Conservation (phyloP, 441 rosid genomes). For the Omphalea diandra region DNA sequence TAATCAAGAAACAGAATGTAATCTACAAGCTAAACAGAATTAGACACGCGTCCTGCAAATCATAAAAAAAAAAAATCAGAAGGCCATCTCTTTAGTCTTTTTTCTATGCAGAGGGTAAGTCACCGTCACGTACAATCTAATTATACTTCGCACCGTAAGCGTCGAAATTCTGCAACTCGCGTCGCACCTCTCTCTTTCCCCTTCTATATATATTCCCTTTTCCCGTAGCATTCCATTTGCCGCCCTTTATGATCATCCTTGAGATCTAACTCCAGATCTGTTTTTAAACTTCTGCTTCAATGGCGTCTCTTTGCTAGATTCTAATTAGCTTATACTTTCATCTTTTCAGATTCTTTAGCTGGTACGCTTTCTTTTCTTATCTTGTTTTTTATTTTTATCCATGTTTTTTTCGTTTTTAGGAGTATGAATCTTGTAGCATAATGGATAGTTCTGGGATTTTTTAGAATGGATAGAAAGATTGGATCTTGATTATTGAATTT, state of each 20-base stretch:
- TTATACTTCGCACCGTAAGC: conserved; percentile 1
- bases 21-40: not conserved
- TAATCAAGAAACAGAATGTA: not conserved
- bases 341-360: conserved; percentile 12
- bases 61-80: not conserved
- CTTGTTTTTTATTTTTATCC: too few species aligned
- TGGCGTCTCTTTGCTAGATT: not conserved
- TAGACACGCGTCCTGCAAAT: not conserved
- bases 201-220: not conserved
- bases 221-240: not conserved
- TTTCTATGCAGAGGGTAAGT: conserved; percentile 7
- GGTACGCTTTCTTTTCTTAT: not conserved
- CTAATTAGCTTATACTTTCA: not conserved
- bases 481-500: conserved; percentile 6
- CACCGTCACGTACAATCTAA: conserved; percentile 13
- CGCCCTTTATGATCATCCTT: not conserved
- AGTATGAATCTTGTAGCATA: not conserved
- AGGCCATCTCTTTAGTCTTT: too few species aligned
- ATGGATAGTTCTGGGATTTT: not conserved
- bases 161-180: not conserved
- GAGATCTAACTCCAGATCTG: conserved; percentile 10
- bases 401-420: not conserved
- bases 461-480: conserved; percentile 12
- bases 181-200: not conserved
- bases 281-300: not conserved